These are phyloP conservation scores for Dioscorea cayenensis DNA, from an alignment of 116 monocot species.

Conservation along the genomic window DNA sequence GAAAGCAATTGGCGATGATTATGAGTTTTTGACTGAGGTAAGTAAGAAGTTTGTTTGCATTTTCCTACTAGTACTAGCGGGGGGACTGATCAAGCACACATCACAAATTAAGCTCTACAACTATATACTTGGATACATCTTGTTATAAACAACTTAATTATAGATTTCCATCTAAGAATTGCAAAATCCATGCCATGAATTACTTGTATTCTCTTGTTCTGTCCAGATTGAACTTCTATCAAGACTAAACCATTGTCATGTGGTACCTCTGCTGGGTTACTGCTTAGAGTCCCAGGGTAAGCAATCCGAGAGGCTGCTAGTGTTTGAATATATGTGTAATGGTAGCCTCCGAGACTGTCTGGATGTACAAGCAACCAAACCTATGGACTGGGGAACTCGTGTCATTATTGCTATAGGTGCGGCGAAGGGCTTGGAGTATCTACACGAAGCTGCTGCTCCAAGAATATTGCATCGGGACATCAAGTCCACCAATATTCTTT, in stretches of 20 bases:
- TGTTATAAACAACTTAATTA: no score
- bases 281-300: conserved; percentile 65
- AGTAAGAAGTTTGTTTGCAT: conserved; percentile 7
- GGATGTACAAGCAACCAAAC: conserved; percentile 45
- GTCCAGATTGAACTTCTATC: conserved; percentile 82
- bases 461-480: conserved; percentile 90
- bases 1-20: conserved; percentile 40
- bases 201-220: background rate
- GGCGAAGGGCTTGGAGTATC: conserved; percentile 89
- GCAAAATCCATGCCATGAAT: background rate
- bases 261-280: conserved; percentile 86
- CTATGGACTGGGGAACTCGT: conserved; percentile 70
- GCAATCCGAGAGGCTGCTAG: conserved; percentile 55
- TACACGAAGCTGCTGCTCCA: conserved; percentile 91
- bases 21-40: conserved; percentile 71
- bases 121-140: no score
- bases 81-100: no score
- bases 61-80: no score
- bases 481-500: conserved; percentile 94
- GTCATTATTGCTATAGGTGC: conserved; percentile 70
- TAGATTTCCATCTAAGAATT: no score
- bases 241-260: conserved; percentile 86
- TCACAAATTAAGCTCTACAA: background rate
- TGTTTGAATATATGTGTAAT: conserved; percentile 85
- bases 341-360: conserved; percentile 86